Conservation (phyloP, 768 basidiomycete species). For the Gymnopilus junonius region DNA sequence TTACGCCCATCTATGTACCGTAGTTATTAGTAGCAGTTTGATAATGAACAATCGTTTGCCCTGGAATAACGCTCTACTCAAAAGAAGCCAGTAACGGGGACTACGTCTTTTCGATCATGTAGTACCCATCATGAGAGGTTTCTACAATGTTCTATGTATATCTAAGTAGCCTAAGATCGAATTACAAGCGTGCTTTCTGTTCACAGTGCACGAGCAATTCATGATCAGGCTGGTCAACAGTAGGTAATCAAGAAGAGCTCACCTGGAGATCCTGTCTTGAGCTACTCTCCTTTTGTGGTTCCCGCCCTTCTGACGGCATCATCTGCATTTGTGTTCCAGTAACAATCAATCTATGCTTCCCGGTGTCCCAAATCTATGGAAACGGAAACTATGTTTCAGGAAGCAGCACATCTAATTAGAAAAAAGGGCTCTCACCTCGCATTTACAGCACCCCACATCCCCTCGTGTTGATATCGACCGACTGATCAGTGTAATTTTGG, state of each 20-base stretch:
- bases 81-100: no score
- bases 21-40: slow-evolving; percentile 2
- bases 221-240: not conserved
- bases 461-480: slow-evolving; percentile 24
- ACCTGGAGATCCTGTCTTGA: not conserved
- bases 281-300: not conserved
- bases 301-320: slow-evolving; percentile 7
- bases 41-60: slow-evolving; percentile 1
- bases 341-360: slow-evolving; percentile 23
- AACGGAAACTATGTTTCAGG: not conserved
- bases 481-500: slow-evolving; percentile 23
- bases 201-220: not conserved
- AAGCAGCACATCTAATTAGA: not conserved
- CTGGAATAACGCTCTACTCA: no score
- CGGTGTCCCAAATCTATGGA: slow-evolving; percentile 29
- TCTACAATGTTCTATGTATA: not conserved
- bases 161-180: not conserved
- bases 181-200: not conserved
- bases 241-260: not conserved
- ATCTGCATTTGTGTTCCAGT: slow-evolving; percentile 22
- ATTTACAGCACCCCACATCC: slow-evolving; percentile 23
- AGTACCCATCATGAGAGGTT: not conserved
- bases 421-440: slow-evolving; percentile 26
- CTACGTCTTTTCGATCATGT: not conserved
- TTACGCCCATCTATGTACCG: not conserved